These are phyloP conservation scores for Kurtzmaniella cleridarum DNA, from an alignment of 805 yeast genomes.

Conservation along the genomic window DNA sequence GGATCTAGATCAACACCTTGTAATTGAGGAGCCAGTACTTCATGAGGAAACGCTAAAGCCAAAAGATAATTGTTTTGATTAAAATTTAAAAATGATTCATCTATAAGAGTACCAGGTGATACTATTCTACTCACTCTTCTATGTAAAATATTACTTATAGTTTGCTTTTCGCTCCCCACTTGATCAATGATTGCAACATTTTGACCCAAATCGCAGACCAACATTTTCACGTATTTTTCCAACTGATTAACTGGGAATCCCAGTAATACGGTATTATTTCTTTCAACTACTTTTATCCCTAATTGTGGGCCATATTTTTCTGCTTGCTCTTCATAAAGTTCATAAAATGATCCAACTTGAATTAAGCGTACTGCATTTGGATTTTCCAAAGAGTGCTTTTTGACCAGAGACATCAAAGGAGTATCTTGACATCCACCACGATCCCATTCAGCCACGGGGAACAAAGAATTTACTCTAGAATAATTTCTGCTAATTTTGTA, in stretches of 20 bases:
- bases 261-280: slow-evolving; percentile 65
- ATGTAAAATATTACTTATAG: slow-evolving; percentile 28
- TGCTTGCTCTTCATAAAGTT: slow-evolving; percentile 87
- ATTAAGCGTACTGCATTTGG: slow-evolving; percentile 43
- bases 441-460: slow-evolving; percentile 22
- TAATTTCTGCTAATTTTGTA: not conserved
- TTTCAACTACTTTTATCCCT: slow-evolving; percentile 65
- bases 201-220: slow-evolving; percentile 64
- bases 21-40: slow-evolving; percentile 14
- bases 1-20: slow-evolving; percentile 20
- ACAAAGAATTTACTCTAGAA: not conserved
- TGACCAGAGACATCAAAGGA: slow-evolving; percentile 30
- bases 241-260: slow-evolving; percentile 80
- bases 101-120: slow-evolving; percentile 90
- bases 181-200: slow-evolving; percentile 87
- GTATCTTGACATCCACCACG: slow-evolving; percentile 31
- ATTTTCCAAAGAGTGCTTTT: slow-evolving; percentile 26
- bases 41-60: slow-evolving; percentile 56
- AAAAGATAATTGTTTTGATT: slow-evolving; percentile 66
- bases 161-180: slow-evolving; percentile 13
- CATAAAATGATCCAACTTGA: slow-evolving; percentile 85
- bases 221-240: slow-evolving; percentile 64
- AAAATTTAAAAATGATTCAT: slow-evolving; percentile 75
- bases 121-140: slow-evolving; percentile 76
- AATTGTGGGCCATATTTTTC: slow-evolving; percentile 61